Evolutionary conservation across 2,329 filamentous ascomycete genomes (phyloP).

Genomic region (Aspergillus sp.): DNA sequence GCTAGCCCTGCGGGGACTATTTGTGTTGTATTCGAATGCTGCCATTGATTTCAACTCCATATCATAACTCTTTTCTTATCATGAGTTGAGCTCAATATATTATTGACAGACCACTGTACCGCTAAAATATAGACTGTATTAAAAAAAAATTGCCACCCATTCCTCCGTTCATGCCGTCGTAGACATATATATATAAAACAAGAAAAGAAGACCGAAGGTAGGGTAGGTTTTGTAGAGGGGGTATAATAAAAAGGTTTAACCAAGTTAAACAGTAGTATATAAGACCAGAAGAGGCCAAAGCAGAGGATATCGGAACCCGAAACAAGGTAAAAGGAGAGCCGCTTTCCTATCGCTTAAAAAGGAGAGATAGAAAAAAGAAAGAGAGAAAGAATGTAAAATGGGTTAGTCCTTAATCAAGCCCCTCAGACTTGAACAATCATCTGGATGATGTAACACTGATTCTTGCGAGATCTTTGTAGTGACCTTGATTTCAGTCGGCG

Average conservation of each 20-base stretch:
- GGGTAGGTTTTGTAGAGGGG: neutral
- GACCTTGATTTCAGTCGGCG: constrained; percentile 26
- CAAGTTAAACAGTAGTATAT: neutral
- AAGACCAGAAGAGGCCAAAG: neutral
- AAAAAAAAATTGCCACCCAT: neutral
- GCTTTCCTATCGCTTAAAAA: neutral
- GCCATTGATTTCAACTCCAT: too few relatives aligned
- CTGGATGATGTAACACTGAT: constrained; percentile 6
- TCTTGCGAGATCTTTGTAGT: constrained; percentile 29
- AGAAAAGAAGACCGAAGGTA: neutral
- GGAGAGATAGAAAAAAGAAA: too few relatives aligned
- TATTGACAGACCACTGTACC: neutral
- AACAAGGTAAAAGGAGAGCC: neutral
- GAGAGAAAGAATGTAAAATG: neutral
- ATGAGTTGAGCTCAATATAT: neutral
- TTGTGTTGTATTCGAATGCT: neutral
- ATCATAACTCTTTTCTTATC: neutral
- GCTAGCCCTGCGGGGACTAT: neutral
- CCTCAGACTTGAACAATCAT: constrained; percentile 25
- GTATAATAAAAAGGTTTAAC: neutral
- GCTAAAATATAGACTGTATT: neutral
- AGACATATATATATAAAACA: neutral
- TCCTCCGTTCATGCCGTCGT: neutral
- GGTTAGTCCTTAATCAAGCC: constrained; percentile 20
- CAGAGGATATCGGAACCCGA: neutral